Base-by-base conservation (phyloP, 2,329 filamentous ascomycete genomes). In the Colletotrichum sp. region DNA sequence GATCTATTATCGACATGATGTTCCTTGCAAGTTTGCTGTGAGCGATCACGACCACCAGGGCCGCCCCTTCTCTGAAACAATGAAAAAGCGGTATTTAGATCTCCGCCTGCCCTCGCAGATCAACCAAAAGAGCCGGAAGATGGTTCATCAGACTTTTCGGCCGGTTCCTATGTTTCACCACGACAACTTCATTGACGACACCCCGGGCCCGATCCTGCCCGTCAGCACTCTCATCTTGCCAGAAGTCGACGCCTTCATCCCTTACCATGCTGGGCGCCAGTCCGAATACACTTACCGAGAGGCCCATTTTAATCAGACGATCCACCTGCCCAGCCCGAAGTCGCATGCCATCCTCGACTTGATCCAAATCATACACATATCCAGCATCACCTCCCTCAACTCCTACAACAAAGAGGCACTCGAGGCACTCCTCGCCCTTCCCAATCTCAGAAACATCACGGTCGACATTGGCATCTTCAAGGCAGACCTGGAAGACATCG, bases 361-460 rank as follows among this genome's bases (percentile, higher is more conserved):
- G n/a, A 4, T 52, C 10, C n/a, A 52, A 4, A 21, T 3, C 6
- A 52, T 24, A 24, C 39, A 24, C 24, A 24, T 24, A 24, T 24
- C 24, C 24, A 24, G 24, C 24, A 24, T 24, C 24, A 24, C 24
- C 24, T 24, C 24, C 26, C 43, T 48, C n/a, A 2, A 9, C 43
- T 6, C 43, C 6, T 5, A n/a, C 18, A 48, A 21, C 0, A 1
- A 10, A 2, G 10, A n/a, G n/a, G 43, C 2, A 9, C 6, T 4
- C 43, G 43, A 48, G 10, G n/a, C n/a, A 7, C n/a, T 48, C 6
- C 43, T 52, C 43, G 43, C 43, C 43, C 43, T 52, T 7, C 43
- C 43, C 43, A 52, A 21, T 52, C 43, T 52, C 10, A 52, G 6
- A 21, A 24, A 24, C 24, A 24, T 24, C 24, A 24, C 24, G 24